phyloP scores from a whole-genome alignment of 345 rosid species.

The Populus davidiana region DNA sequence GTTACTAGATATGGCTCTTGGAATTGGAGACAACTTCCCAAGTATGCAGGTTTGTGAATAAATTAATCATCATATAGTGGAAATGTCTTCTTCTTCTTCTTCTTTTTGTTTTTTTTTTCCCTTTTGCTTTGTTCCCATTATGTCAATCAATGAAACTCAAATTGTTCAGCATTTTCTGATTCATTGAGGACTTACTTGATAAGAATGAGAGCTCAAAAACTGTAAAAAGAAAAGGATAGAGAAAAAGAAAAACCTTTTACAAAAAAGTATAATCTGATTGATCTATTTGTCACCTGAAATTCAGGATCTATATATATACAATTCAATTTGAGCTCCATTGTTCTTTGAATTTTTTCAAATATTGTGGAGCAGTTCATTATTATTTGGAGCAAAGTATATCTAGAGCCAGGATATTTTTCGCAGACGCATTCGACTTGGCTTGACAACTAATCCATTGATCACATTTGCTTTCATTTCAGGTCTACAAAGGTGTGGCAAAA shows the following conservation, averaged over 20 bases:
- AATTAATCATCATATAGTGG: too few relatives aligned
- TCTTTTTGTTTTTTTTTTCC: not conserved
- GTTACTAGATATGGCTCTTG: slow-evolving; percentile 47
- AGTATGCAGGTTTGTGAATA: slow-evolving; percentile 43
- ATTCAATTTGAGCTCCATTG: not conserved
- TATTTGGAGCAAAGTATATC: not conserved
- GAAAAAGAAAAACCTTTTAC: too few relatives aligned
- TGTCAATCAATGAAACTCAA: not conserved
- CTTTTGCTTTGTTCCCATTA: not conserved
- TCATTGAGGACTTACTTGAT: not conserved
- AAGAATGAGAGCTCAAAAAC: not conserved
- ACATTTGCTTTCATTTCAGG: slow-evolving; percentile 30
- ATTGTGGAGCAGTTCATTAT: not conserved
- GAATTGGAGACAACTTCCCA: slow-evolving; percentile 69
- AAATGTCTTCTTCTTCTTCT: not conserved
- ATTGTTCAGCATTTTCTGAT: not conserved
- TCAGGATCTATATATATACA: not conserved
- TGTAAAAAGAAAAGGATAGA: not conserved
- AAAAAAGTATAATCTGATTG: too few relatives aligned
- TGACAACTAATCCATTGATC: not conserved
- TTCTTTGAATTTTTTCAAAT: not conserved
- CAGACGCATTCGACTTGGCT: not conserved
- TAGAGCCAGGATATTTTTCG: not conserved
- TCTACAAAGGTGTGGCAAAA: slow-evolving; percentile 58
- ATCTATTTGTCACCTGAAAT: not conserved